phyloP scores from a whole-genome alignment of 257 asterid species.

The Thymus mandschuricus region DNA sequence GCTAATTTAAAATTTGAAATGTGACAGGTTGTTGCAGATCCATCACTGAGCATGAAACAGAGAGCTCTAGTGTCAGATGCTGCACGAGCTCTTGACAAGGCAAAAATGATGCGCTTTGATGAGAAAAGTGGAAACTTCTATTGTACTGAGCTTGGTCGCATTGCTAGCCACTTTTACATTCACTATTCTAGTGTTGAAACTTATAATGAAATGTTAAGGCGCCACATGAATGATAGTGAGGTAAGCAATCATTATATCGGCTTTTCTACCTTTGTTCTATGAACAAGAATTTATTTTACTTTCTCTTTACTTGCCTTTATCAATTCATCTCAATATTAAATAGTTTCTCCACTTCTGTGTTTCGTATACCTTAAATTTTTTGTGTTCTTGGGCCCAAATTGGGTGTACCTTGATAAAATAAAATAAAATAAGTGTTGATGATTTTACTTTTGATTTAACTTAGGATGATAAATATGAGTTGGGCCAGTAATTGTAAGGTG shows the following conservation, averaged over 20 bases:
- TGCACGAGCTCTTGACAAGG: slow-evolving; percentile 97
- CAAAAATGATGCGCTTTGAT: slow-evolving; percentile 99
- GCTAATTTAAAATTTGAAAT: slow-evolving; percentile 22
- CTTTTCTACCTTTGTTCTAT: slow-evolving; percentile 6
- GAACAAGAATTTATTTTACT: slow-evolving; percentile 14
- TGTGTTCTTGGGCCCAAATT: neutral
- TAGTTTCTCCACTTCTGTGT: slow-evolving; percentile 2
- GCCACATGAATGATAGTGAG: slow-evolving; percentile 98
- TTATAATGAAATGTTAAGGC: slow-evolving; percentile 84
- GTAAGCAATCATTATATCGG: slow-evolving; percentile 43
- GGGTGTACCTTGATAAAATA: neutral
- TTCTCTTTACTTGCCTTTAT: slow-evolving; percentile 20
- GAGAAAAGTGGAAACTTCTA: slow-evolving; percentile 99
- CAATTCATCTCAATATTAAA: neutral
- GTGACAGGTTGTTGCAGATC: slow-evolving; percentile 87
- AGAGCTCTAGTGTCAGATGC: slow-evolving; percentile 90
- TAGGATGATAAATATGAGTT: neutral
- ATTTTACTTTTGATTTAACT: neutral
- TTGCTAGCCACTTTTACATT: slow-evolving; percentile 97
- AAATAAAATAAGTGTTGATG: neutral
- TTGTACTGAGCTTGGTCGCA: slow-evolving; percentile 99
- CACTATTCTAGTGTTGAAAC: slow-evolving; percentile 98
- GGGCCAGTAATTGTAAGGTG: neutral
- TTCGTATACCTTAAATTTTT: slow-evolving; percentile 14
- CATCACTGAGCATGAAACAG: slow-evolving; percentile 89